Base-by-base conservation (phyloP, 352 stramenopile genomes). In the Globisporangium camurandrum region DNA sequence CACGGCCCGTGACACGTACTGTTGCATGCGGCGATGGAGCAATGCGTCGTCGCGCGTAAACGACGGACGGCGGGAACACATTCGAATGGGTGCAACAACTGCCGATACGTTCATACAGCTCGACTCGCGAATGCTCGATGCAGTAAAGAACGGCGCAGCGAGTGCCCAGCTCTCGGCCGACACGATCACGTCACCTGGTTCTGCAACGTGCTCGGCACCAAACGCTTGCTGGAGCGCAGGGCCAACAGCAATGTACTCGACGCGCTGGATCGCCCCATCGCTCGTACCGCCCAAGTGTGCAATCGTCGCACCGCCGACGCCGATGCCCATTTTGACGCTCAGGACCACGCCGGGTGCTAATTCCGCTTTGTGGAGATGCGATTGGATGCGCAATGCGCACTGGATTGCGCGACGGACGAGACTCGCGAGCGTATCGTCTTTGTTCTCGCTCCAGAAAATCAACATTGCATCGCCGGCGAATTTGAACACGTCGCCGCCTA, bases 391-490 rank as follows among this genome's bases (percentile, higher is more conserved):
- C 45, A 96, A 56, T 4, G 91, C 91, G 52, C 88, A 97, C 62
- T 97, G 91, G 12, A 95, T 56, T 17, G 78, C 85, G 12, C 89
- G 73, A 2, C 84, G 70, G 27, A 96, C 51, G 24, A 94, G 66
- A 11, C 59, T 76, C 53, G 95, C 71, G 56, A 95, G 67, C 30
- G 84, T 91, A 54, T 96, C 84, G 26, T 96, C 81, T 51, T 95
- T 90, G 64, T 89, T 90, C 55, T 87, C 76, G 10, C 82, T 83
- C 90, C 90, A 98, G 46, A 98, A 90, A 38, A 97, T 91, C 49
- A 98, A 88, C 76, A 97, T 88, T 17, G 93, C 93, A 46, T 98
- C 93, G n/a, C 93, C 93, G 12, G 93, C 93, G 57, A 98, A 98
- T 71, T 98, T 97, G 64, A 97, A 94, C 19, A 96, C 86, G 64